Conservation (phyloP, 1,284 basidiomycete genomes). For the Salmacisia buchloeana region DNA sequence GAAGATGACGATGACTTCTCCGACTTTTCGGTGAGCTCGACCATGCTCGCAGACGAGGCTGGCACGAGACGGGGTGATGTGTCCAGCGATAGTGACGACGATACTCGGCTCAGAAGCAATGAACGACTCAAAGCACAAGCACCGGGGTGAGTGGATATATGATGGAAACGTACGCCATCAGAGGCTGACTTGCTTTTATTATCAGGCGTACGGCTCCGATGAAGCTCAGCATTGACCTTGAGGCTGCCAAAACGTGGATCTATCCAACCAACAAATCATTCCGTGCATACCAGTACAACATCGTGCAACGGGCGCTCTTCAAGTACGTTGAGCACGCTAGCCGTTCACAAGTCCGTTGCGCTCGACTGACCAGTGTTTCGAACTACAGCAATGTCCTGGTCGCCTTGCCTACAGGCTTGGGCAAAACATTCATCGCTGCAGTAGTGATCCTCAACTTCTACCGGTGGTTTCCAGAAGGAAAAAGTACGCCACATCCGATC, state of each 20-base stretch:
- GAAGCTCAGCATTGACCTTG: conserved; percentile 59
- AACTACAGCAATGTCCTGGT: conserved; percentile 78
- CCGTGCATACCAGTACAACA: conserved; percentile 92
- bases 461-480: conserved; percentile 44
- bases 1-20: background rate
- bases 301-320: conserved; percentile 76
- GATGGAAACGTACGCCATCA: too few species aligned
- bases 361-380: background rate
- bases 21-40: background rate
- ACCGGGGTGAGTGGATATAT: background rate
- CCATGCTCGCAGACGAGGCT: background rate
- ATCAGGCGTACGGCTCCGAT: conserved; percentile 15
- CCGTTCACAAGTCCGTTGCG: background rate
- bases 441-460: conserved; percentile 69
- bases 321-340: conserved; percentile 6
- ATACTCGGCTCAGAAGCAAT: background rate
- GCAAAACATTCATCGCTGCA: conserved; percentile 97
- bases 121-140: too few species aligned
- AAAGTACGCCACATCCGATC: conserved; percentile 21
- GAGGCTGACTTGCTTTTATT: too few species aligned
- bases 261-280: conserved; percentile 84
- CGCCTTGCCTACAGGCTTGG: conserved; percentile 88
- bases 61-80: background rate
- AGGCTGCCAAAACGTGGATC: conserved; percentile 80
- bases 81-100: background rate